phyloP scores from a whole-genome alignment of 768 basidiomycete genomes.

The Phanerodontia chrysosporium region DNA sequence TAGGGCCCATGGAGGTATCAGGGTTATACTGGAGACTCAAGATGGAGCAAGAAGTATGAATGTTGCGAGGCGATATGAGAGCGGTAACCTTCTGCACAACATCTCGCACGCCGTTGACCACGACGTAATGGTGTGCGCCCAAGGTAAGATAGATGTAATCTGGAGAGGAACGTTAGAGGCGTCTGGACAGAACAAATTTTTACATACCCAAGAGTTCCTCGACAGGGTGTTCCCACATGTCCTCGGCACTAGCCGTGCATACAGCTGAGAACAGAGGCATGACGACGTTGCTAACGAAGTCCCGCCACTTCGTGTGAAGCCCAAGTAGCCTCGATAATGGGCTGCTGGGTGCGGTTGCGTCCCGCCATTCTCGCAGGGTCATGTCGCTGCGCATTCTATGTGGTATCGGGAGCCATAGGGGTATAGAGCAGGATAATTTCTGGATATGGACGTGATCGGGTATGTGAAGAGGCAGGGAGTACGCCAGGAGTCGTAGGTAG shows the following conservation, averaged over 20 bases:
- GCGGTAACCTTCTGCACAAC: conserved; percentile 50
- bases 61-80: conserved; percentile 34
- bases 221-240: conserved; percentile 53
- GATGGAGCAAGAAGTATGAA: conserved; percentile 54
- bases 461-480: conserved; percentile 34
- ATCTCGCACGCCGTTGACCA: conserved; percentile 52
- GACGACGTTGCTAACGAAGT: conserved; percentile 51
- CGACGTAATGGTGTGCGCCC: conserved; percentile 66
- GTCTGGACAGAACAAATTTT: background rate
- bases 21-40: conserved; percentile 32
- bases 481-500: conserved; percentile 40
- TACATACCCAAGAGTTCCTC: conserved; percentile 61
- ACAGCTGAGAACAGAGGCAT: conserved; percentile 70
- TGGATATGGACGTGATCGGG: conserved; percentile 1
- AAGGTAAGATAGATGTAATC: conserved; percentile 72
- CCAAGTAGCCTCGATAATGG: conserved; percentile 38
- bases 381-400: conserved; percentile 19
- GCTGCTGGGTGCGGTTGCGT: conserved; percentile 37
- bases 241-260: conserved; percentile 57
- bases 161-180: conserved; percentile 19
- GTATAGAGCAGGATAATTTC: conserved; percentile 19
- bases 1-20: background rate
- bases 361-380: conserved; percentile 49
- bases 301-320: conserved; percentile 46
- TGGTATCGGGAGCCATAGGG: conserved; percentile 18